These are phyloP conservation scores for Blastocystis sp. DNA, from an alignment of 352 stramenopile species.

Conservation along the genomic window DNA sequence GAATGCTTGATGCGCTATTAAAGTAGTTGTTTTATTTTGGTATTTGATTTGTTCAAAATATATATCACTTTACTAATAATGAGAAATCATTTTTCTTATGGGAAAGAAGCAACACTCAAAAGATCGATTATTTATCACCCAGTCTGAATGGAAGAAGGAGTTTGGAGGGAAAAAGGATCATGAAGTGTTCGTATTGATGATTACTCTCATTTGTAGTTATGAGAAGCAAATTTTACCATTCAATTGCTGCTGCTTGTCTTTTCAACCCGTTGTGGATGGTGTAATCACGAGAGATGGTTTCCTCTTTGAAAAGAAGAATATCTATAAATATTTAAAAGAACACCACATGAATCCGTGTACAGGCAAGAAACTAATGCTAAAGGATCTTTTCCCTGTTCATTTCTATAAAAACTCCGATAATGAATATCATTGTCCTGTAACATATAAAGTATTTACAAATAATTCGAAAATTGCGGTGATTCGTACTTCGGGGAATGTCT, in stretches of 20 bases:
- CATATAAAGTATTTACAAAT: constrained; percentile 84
- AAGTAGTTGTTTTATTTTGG: background rate
- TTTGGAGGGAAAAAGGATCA: constrained; percentile 83
- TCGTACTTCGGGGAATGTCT: constrained; percentile 81
- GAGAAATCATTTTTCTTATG: constrained; percentile 66
- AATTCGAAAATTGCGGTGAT: constrained; percentile 76
- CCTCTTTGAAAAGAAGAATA: constrained; percentile 90
- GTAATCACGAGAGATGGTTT: constrained; percentile 71
- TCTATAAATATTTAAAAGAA: constrained; percentile 89
- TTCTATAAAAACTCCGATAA: constrained; percentile 74
- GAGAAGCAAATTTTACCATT: constrained; percentile 81
- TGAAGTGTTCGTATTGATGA: background rate
- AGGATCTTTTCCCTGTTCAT: constrained; percentile 84
- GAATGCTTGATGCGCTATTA: background rate
- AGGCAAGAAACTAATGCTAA: constrained; percentile 76
- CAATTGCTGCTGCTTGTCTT: constrained; percentile 91
- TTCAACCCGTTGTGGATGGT: constrained; percentile 78
- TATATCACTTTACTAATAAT: background rate
- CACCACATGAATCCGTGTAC: constrained; percentile 91
- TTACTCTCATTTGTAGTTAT: background rate
- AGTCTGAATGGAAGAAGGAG: constrained; percentile 78
- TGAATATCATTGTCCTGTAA: constrained; percentile 83
- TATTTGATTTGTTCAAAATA: background rate
- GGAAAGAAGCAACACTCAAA: constrained; percentile 83
- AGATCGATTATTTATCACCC: constrained; percentile 71